Conservation (phyloP, 176 grass and related monocot species). For the Alloteropsis semialata region DNA sequence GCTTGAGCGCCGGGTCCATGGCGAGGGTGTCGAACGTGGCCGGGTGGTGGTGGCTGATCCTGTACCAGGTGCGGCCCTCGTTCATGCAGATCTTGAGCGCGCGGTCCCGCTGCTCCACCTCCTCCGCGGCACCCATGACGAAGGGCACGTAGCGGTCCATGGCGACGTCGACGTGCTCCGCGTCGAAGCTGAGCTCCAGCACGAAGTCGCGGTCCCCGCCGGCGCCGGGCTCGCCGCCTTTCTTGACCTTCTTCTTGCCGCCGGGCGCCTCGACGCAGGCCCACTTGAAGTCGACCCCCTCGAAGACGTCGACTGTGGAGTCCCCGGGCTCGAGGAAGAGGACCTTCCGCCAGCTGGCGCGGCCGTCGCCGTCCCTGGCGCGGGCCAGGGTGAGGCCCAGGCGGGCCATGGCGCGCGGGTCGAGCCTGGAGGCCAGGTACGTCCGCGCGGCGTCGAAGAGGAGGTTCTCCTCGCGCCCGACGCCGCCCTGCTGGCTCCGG, state of each 20-base stretch:
- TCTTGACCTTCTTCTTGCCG: background rate
- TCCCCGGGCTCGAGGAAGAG: constrained; percentile 29
- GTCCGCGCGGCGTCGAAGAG: constrained; percentile 17
- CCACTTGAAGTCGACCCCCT: constrained; percentile 36
- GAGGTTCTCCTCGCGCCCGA: background rate
- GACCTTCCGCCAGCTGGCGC: background rate
- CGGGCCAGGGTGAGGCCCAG: constrained; percentile 4
- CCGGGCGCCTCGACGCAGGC: background rate
- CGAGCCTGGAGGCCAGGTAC: constrained; percentile 30
- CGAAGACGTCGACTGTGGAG: constrained; percentile 31
- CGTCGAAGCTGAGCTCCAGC: constrained; percentile 35
- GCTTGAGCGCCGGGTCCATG: constrained; percentile 10
- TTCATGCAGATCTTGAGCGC: constrained; percentile 36
- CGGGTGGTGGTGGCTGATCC: constrained; percentile 13
- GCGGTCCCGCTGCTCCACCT: background rate
- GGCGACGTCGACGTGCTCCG: constrained; percentile 6
- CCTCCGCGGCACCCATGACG: background rate
- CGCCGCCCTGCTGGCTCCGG: background rate
- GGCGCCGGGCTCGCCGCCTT: background rate
- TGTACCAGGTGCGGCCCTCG: background rate
- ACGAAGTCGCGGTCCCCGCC: constrained; percentile 7
- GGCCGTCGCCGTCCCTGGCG: background rate
- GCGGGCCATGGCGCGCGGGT: constrained; percentile 6
- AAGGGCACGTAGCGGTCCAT: constrained; percentile 31
- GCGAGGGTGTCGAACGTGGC: constrained; percentile 35